A percentile compares a stretch with the other conserved stretches of the same genome.
phyloP scores from a whole-genome alignment of 2,329 filamentous ascomycete genomes.

The Apiospora sp. region DNA sequence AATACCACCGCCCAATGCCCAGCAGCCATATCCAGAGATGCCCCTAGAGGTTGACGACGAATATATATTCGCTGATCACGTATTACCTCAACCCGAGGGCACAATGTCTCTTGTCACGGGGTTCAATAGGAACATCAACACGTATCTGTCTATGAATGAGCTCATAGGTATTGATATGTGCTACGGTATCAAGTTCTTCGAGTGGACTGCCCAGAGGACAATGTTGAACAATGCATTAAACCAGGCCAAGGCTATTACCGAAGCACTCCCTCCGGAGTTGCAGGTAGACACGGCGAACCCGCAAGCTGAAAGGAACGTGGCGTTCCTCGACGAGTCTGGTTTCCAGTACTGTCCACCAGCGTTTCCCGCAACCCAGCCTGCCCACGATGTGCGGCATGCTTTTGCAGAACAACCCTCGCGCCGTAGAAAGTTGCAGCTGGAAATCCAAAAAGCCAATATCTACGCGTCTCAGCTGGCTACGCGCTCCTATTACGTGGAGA shows the following conservation, averaged over 20 bases:
- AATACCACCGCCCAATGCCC: slow-evolving; percentile 78
- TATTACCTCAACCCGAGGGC: slow-evolving; percentile 73
- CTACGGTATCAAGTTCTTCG: slow-evolving; percentile 79
- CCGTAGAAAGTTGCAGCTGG: slow-evolving; percentile 73
- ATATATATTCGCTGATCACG: slow-evolving; percentile 75
- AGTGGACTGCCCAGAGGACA: slow-evolving; percentile 79
- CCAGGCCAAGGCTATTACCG: slow-evolving; percentile 73
- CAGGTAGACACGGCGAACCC: slow-evolving; percentile 58
- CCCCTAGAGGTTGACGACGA: slow-evolving; percentile 86
- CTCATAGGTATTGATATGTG: slow-evolving; percentile 82
- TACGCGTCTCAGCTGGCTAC: slow-evolving; percentile 84
- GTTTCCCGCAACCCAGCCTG: slow-evolving; percentile 54
- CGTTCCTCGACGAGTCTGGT: slow-evolving; percentile 50
- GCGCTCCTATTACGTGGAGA: slow-evolving; percentile 84
- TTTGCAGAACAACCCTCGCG: slow-evolving; percentile 58
- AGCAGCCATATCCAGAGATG: slow-evolving; percentile 78
- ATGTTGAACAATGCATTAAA: slow-evolving; percentile 76
- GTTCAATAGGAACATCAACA: slow-evolving; percentile 80
- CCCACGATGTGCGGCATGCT: slow-evolving; percentile 59
- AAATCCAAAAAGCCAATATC: slow-evolving; percentile 93
- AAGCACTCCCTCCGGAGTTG: slow-evolving; percentile 73
- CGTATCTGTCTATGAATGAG: slow-evolving; percentile 82
- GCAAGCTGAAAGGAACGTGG: slow-evolving; percentile 38
- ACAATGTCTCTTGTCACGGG: slow-evolving; percentile 76
- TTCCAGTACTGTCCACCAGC: slow-evolving; percentile 61